Conservation (phyloP, 2,329 filamentous ascomycete species). For the Colletotrichum nymphaeae region DNA sequence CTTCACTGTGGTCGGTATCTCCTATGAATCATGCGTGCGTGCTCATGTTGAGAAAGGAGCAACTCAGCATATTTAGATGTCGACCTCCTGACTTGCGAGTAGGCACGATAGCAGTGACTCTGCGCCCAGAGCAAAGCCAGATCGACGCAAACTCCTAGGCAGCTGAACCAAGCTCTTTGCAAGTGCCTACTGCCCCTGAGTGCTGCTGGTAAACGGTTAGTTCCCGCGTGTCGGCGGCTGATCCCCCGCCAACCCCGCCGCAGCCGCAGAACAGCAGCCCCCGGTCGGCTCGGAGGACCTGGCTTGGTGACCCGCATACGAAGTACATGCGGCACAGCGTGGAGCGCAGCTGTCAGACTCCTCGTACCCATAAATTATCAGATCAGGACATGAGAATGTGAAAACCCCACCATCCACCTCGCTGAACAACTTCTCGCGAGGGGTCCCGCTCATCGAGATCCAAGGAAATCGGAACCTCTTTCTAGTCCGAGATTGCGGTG, state of each 20-base stretch:
- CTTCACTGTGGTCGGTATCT: background rate
- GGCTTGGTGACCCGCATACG: slow-evolving; percentile 21
- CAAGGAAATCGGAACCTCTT: background rate
- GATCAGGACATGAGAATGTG: slow-evolving; percentile 22
- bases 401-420: background rate
- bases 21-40: too few relatives aligned
- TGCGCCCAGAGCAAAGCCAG: background rate
- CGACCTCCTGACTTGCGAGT: background rate
- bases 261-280: background rate
- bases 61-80: background rate
- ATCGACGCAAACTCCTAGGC: background rate
- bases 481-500: background rate
- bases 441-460: background rate
- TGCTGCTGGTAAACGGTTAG: slow-evolving; percentile 3
- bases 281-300: slow-evolving; percentile 1
- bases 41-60: too few relatives aligned
- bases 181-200: background rate
- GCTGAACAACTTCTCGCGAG: background rate
- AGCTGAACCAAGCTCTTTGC: background rate
- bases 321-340: slow-evolving; percentile 20
- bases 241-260: slow-evolving; percentile 14
- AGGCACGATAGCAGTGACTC: background rate
- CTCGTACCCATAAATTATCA: background rate
- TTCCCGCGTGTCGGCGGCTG: slow-evolving; percentile 16
- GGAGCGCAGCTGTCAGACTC: slow-evolving; percentile 8